Conservation (phyloP, 2,329 filamentous ascomycete species). For the Macrophomina tecta region DNA sequence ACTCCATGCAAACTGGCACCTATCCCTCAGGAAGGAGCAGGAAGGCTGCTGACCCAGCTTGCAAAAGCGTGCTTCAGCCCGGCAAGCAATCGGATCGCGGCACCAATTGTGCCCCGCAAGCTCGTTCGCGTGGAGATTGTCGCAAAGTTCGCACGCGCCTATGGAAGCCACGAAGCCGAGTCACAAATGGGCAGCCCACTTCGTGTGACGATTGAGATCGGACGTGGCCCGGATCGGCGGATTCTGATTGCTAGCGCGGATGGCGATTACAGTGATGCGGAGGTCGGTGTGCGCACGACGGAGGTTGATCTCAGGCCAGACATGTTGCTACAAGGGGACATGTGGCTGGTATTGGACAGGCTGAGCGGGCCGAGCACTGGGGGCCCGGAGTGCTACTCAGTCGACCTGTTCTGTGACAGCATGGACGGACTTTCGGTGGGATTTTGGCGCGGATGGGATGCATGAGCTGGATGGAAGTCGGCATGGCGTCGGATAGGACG, state of each 20-base stretch:
- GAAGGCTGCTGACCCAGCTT: conserved; percentile 69
- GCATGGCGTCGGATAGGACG: conserved; percentile 11
- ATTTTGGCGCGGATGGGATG: conserved; percentile 52
- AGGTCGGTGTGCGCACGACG: conserved; percentile 68
- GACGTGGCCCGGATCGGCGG: conserved; percentile 71
- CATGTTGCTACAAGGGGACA: conserved; percentile 57
- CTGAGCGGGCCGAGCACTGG: conserved; percentile 64
- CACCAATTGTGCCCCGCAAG: conserved; percentile 56
- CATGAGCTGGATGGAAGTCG: conserved; percentile 40
- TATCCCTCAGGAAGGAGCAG: conserved; percentile 76
- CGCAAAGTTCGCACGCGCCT: conserved; percentile 49
- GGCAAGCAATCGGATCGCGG: conserved; percentile 60
- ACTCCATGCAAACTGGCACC: conserved; percentile 61
- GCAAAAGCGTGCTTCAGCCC: conserved; percentile 57
- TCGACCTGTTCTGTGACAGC: conserved; percentile 55
- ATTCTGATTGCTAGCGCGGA: conserved; percentile 70
- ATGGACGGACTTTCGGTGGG: conserved; percentile 52
- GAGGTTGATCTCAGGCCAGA: conserved; percentile 77
- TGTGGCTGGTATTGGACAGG: conserved; percentile 84
- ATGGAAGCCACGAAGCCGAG: conserved; percentile 29
- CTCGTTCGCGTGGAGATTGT: conserved; percentile 69
- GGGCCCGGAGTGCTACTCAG: conserved; percentile 57
- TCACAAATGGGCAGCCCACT: conserved; percentile 57
- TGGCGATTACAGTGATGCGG: conserved; percentile 76
- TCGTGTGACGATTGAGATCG: conserved; percentile 74